Evolutionary conservation across 192 early-diverging fungal species (phyloP).

Genomic region (Polychytrium aggregatum): DNA sequence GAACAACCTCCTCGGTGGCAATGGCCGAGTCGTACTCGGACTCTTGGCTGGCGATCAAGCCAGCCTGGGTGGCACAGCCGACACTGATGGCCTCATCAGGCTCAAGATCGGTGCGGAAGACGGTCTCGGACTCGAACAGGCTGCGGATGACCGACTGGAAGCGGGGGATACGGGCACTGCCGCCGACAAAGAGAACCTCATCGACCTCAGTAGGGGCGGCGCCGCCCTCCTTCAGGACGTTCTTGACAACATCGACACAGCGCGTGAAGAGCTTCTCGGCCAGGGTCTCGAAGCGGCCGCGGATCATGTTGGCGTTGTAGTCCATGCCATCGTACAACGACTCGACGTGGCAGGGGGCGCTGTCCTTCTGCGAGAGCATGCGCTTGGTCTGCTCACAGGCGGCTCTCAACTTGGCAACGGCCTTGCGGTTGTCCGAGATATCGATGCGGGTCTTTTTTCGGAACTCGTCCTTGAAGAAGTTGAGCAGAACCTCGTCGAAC

Average conservation of each 20-base stretch:
- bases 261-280: conserved; percentile 62
- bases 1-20: conserved; percentile 48
- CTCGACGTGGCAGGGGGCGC: conserved; percentile 87
- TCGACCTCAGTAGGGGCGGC: conserved; percentile 67
- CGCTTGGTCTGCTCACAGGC: conserved; percentile 90
- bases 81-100: conserved; percentile 85
- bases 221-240: conserved; percentile 53
- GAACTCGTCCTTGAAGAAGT: conserved; percentile 78
- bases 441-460: conserved; percentile 75
- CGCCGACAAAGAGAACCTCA: conserved; percentile 84
- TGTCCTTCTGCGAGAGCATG: conserved; percentile 64
- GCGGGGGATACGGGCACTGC: conserved; percentile 74
- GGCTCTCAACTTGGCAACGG: conserved; percentile 68
- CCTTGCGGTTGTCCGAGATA: conserved; percentile 59
- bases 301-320: conserved; percentile 69
- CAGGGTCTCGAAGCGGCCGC: conserved; percentile 86
- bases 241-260: conserved; percentile 52
- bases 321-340: conserved; percentile 85
- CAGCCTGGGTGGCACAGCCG: conserved; percentile 85
- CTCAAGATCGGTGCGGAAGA: conserved; percentile 73
- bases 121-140: conserved; percentile 57
- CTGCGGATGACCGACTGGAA: conserved; percentile 64
- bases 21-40: conserved; percentile 27
- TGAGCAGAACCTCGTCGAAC: conserved; percentile 74
- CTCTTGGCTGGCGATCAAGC: conserved; percentile 42